Evolutionary conservation across 2,329 filamentous ascomycete genomes (phyloP), one percentile per base, ranked within the genome.

Genomic region (Ophiobolus disseminans): DNA sequence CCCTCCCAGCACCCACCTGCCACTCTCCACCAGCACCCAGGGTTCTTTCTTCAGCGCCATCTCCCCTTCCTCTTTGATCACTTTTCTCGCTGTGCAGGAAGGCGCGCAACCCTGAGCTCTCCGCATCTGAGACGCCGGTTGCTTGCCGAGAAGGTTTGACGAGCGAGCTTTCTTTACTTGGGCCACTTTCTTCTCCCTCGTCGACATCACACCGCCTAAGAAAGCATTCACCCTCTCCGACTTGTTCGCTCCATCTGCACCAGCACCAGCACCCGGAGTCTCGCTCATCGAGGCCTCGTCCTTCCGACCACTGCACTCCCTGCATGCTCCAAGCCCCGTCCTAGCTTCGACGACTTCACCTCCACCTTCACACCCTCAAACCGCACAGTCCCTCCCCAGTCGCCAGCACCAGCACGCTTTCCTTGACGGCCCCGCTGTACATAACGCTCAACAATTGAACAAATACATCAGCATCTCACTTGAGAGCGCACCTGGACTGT

Each of bases 371-470:
- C 58, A 57, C 58, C 55, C 58, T 55, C 50, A 37, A 32, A 31
- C 60, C 63, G 63, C 70, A 44, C 41, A 63, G 48, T 60, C 59
- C 63, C 61, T 56, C 50, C 43, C 61, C 65, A 53, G 45, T 45
- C 65, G 64, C 63, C 68, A 80, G 75, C 89, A 92, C 88, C 89
- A 91, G 87, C 90, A 89, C 86, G 88, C 91, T 93, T 92, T 91
- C 87, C 80, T 91, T 90, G 79, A 65, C 87, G 89, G 87, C 85
- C 83, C 83, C 86, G 89, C 90, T 74, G 79, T 83, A 82, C 80
- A 78, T 79, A 83, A 79, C 76, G 77, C 78, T 57, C 68, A 66
- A 66, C 66, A 74, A 71, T 69, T 78, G 57, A 62, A 63, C 55
- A 58, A 57, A 44, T 61, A 22, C n/a, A 48, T 52, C 62, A 65